Base-by-base conservation (phyloP, 306 rosid species). In the Quercus rubra region DNA sequence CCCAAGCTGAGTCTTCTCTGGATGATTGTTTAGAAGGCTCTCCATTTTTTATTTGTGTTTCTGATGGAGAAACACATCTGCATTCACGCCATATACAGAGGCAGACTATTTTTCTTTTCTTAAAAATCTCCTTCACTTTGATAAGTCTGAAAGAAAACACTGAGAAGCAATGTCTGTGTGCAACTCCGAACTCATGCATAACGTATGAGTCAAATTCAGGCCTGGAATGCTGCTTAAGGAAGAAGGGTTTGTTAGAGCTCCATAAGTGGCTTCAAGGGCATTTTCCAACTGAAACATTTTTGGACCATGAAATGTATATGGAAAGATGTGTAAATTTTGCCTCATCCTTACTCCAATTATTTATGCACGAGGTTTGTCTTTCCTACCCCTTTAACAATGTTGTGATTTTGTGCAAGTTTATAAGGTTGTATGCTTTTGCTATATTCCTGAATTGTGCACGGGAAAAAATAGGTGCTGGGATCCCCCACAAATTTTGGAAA, bases 21-120 rank as follows among this genome's bases (percentile, higher is more conserved):
- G 89, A 83, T 82, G 89, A 86, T 82, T 85, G 89, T 81, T 86
- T 91, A 20, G 93, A 92, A 79, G 95, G 89, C 71, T 94, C 99
- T 81, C 97, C 97, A 46, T 94, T 94, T 82, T 83, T 87, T 9
- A 77, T 79, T 78, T 86, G 84, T 80, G 68, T 90, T 80, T 81
- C 83, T 51, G 92, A 85, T 77, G 84, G 76, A 76, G 88, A 90
- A 85, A 85, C 79, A 74, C 52, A 66, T 76, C 75, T 62, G 43
- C 84, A 80, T 78, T 88, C 92, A 67, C 57, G 43, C 81, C 99
- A 94, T 86, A 79, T 92, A 19, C 91, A 81, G 79, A 91, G 99
- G 82, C 95, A 80, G 79, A 87, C 91, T 78, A 70, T 88, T 68
- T 94, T 87, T 79, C 89, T 92, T 72, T 92, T 94, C 77, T 80